Conservation (phyloP, 2,329 filamentous ascomycete species). For the Lasiodiplodia hormozganensis region DNA sequence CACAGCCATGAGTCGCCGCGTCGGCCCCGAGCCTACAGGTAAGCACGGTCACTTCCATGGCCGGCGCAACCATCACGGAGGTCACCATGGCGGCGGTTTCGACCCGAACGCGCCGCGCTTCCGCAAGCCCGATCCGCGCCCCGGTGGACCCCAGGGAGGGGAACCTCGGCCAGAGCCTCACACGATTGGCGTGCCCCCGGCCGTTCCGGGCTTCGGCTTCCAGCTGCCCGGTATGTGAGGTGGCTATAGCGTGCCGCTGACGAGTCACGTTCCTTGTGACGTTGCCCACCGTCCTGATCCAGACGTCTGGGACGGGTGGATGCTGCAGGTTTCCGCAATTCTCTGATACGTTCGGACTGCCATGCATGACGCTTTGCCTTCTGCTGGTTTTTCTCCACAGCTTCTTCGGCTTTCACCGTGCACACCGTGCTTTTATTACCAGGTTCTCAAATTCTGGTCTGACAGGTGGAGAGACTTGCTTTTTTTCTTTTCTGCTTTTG, state of each 20-base stretch:
- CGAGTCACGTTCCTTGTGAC: background rate
- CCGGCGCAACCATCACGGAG: constrained; percentile 11
- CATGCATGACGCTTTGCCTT: background rate
- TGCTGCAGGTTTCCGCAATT: background rate
- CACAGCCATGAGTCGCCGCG: constrained; percentile 25
- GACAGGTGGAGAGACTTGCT: background rate
- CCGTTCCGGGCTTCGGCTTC: constrained; percentile 63
- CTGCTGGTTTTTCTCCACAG: background rate
- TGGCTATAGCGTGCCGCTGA: constrained; percentile 2
- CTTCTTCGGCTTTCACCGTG: background rate
- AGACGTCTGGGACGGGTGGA: background rate
- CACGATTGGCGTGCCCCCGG: constrained; percentile 59
- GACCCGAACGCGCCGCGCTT: constrained; percentile 37
- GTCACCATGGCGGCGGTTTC: constrained; percentile 30
- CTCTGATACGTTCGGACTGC: background rate
- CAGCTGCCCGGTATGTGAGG: constrained; percentile 44
- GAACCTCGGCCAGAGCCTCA: constrained; percentile 43
- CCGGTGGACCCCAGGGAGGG: constrained; percentile 33
- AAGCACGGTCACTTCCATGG: constrained; percentile 21
- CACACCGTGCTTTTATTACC: background rate
- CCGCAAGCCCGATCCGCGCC: constrained; percentile 39
- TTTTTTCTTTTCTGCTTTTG: background rate
- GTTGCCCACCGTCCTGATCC: background rate
- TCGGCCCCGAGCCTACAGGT: constrained; percentile 31
- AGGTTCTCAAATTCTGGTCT: background rate